Percentiles rank a stretch among this genome's conserved stretches.
These are phyloP conservation scores for Aspergillus hortae DNA, from an alignment of 2,329 filamentous ascomycete species.

Conservation along the genomic window DNA sequence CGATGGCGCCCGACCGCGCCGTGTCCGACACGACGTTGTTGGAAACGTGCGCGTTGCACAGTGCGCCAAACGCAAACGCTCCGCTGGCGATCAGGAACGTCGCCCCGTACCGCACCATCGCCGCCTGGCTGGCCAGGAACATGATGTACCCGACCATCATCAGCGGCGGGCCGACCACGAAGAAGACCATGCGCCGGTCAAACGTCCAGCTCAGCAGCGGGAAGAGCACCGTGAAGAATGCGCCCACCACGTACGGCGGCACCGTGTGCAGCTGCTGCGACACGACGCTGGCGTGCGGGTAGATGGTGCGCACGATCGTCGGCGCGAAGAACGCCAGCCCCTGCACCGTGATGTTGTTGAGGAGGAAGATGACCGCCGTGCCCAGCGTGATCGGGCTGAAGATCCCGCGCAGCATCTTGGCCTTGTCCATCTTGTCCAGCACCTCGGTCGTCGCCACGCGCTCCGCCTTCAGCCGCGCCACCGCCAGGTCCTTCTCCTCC, in stretches of 20 bases:
- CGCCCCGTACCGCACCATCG: conserved; percentile 62
- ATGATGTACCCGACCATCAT: conserved; percentile 69
- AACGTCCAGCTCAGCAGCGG: conserved; percentile 60
- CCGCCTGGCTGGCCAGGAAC: conserved; percentile 57
- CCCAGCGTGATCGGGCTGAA: conserved; percentile 60
- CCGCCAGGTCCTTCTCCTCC: conserved; percentile 64
- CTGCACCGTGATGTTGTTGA: conserved; percentile 69
- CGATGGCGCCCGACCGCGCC: conserved; percentile 64
- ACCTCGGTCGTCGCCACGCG: conserved; percentile 61
- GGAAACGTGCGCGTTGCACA: conserved; percentile 65
- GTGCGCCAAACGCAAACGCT: conserved; percentile 60
- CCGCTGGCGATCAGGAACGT: conserved; percentile 67
- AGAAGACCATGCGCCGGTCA: conserved; percentile 59
- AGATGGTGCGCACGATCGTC: conserved; percentile 68
- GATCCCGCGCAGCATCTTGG: conserved; percentile 61
- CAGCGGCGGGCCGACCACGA: conserved; percentile 58
- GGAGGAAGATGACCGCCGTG: conserved; percentile 58
- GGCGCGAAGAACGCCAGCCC: conserved; percentile 68
- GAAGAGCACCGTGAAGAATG: conserved; percentile 61
- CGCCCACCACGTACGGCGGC: conserved; percentile 66
- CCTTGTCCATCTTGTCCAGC: conserved; percentile 59
- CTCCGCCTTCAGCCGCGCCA: conserved; percentile 66
- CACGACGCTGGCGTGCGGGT: conserved; percentile 55
- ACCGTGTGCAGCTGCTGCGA: conserved; percentile 68
- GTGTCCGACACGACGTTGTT: conserved; percentile 72